Conservation (phyloP, 805 yeast species). For the Candida silvatica region DNA sequence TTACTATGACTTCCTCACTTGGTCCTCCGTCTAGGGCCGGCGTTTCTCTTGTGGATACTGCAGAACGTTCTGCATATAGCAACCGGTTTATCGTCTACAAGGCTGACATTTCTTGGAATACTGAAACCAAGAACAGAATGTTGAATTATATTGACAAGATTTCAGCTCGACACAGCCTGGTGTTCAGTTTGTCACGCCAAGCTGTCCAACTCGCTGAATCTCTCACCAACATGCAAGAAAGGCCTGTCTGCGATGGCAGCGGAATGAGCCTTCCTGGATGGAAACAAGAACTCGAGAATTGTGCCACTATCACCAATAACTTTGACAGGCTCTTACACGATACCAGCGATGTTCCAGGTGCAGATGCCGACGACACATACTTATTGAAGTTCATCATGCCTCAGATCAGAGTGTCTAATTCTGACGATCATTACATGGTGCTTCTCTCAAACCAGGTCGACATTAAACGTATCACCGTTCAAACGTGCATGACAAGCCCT, state of each 20-base stretch:
- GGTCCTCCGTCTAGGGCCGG: slow-evolving; percentile 1
- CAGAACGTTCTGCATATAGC: slow-evolving; percentile 23
- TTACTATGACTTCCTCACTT: slow-evolving; percentile 1
- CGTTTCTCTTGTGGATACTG: slow-evolving; percentile 17
- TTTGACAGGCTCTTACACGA: slow-evolving; percentile 47
- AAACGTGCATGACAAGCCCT: slow-evolving; percentile 25
- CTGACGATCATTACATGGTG: slow-evolving; percentile 38
- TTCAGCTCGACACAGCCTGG: slow-evolving; percentile 17
- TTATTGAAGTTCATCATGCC: slow-evolving; percentile 71
- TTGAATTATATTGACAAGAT: slow-evolving; percentile 40
- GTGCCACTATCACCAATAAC: slow-evolving; percentile 25
- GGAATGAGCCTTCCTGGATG: too few species aligned
- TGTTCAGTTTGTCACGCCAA: slow-evolving; percentile 22
- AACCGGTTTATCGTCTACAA: slow-evolving; percentile 75
- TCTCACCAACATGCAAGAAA: slow-evolving; percentile 7
- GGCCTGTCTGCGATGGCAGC: too few species aligned
- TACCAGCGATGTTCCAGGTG: slow-evolving; percentile 10
- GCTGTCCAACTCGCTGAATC: slow-evolving; percentile 25
- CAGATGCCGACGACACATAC: slow-evolving; percentile 25
- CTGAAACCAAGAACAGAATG: slow-evolving; percentile 51
- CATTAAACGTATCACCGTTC: slow-evolving; percentile 37
- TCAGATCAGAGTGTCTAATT: slow-evolving; percentile 56
- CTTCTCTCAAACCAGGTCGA: slow-evolving; percentile 53
- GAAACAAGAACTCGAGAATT: slow-evolving; percentile 12
- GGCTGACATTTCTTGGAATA: slow-evolving; percentile 72